Evolutionary conservation across 345 rosid genomes (phyloP).

Genomic region (Carallia brachiata): DNA sequence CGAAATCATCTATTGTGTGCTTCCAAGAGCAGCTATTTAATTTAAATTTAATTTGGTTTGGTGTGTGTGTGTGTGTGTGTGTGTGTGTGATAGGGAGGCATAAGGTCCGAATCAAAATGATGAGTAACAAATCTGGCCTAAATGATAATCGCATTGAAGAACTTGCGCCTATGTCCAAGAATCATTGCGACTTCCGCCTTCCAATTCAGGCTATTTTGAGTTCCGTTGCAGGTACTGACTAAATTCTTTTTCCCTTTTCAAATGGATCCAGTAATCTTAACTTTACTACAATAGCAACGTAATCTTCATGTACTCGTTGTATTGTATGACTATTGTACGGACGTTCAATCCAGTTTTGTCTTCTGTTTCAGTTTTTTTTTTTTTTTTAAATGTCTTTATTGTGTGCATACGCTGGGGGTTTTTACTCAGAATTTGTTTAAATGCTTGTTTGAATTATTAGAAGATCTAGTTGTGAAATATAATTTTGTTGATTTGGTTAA

Average conservation of each 20-base stretch:
- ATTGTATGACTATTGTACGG: neutral
- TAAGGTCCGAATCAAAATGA: neutral
- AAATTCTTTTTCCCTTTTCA: neutral
- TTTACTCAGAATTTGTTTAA: too few species aligned
- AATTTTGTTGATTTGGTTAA: too few species aligned
- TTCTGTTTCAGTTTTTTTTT: too few species aligned
- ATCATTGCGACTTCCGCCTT: neutral
- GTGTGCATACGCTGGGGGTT: too few species aligned
- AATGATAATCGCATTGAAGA: neutral
- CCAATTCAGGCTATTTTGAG: slow-evolving; percentile 1
- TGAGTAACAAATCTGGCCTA: neutral
- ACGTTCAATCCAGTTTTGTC: too few species aligned
- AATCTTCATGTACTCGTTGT: neutral
- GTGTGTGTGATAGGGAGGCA: neutral
- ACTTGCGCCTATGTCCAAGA: slow-evolving; percentile 6
- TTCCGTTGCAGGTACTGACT: slow-evolving; percentile 13
- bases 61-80: too few species aligned
- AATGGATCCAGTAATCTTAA: too few species aligned
- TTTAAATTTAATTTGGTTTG: neutral
- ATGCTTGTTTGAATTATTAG: too few species aligned
- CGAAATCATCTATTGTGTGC: too few species aligned
- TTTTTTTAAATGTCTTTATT: too few species aligned
- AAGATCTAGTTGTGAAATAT: too few species aligned
- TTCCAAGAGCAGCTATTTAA: neutral
- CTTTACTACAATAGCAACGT: neutral